These are phyloP conservation scores for Candida broadrunensis DNA, from an alignment of 805 yeast species.

Conservation along the genomic window DNA sequence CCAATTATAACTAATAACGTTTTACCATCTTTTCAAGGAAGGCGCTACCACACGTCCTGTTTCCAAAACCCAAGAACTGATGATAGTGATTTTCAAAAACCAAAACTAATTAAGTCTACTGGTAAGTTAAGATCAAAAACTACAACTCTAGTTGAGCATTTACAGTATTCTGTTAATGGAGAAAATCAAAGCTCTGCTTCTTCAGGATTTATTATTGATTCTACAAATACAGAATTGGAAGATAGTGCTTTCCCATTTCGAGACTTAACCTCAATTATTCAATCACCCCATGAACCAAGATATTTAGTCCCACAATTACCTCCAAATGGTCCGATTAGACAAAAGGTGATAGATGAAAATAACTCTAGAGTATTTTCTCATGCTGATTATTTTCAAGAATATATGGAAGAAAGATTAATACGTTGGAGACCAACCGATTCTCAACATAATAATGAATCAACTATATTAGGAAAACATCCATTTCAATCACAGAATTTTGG, in stretches of 20 bases:
- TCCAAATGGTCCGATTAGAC: constrained; percentile 4
- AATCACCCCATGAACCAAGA: constrained; percentile 18
- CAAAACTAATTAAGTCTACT: background rate
- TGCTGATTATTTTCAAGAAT: constrained; percentile 17
- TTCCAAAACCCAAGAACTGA: background rate
- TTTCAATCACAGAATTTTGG: constrained; percentile 16
- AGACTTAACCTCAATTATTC: constrained; percentile 7
- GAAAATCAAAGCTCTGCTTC: background rate
- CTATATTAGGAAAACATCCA: constrained; percentile 27
- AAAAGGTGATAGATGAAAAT: constrained; percentile 7
- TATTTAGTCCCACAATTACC: background rate
- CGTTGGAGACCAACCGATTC: constrained; percentile 33
- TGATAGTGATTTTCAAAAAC: background rate
- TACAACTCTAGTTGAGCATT: no score
- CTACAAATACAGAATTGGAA: constrained; percentile 4
- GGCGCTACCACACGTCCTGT: background rate
- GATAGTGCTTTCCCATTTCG: constrained; percentile 9
- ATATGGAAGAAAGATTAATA: constrained; percentile 27
- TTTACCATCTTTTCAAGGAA: background rate
- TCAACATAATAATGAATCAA: constrained; percentile 25
- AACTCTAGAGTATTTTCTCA: constrained; percentile 9
- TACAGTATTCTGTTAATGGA: background rate
- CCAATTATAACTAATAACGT: background rate
- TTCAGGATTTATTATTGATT: background rate
- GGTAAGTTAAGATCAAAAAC: background rate